phyloP scores from a whole-genome alignment of 495 filamentous ascomycete genomes.

The Melanomma pulvis-pyrius region DNA sequence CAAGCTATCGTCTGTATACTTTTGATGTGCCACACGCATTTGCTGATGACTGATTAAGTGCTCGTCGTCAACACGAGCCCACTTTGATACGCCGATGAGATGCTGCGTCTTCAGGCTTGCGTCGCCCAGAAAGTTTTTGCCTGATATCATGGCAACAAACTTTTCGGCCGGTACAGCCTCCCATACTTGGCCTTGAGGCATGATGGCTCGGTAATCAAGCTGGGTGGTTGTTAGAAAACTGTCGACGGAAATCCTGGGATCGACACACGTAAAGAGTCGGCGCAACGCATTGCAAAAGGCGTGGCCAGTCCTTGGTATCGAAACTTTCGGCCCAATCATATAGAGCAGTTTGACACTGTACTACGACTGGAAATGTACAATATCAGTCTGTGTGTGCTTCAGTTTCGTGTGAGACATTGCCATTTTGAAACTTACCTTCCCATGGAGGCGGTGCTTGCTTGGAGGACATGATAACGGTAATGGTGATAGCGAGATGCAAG shows the following conservation, averaged over 20 bases:
- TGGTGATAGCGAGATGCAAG: too few species aligned
- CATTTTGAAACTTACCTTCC: too few species aligned
- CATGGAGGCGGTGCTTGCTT: too few species aligned
- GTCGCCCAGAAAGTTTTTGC: conserved; percentile 67
- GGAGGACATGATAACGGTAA: too few species aligned
- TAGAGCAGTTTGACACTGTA: conserved; percentile 34
- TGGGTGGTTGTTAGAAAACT: conserved; percentile 8
- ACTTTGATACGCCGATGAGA: conserved; percentile 68
- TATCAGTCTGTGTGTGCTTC: too few species aligned
- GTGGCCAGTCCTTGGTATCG: conserved; percentile 76
- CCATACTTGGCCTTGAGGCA: conserved; percentile 62
- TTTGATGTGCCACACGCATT: conserved; percentile 71
- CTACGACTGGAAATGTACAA: too few species aligned
- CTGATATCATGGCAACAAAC: conserved; percentile 68
- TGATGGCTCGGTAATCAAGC: conserved; percentile 74
- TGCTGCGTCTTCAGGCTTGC: conserved; percentile 72
- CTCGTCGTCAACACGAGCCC: conserved; percentile 67
- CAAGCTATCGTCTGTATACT: conserved; percentile 57
- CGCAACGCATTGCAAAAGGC: conserved; percentile 68
- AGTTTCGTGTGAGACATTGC: too few species aligned
- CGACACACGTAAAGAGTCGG: conserved; percentile 59
- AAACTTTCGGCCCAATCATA: conserved; percentile 83
- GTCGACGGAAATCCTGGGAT: background rate
- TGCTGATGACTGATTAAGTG: conserved; percentile 73
- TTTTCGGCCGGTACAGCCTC: conserved; percentile 69